Percentiles rank a stretch among this genome's conserved stretches.
Evolutionary conservation across 179 eudicot genomes (phyloP).

Genomic region (Vitellaria paradoxa): DNA sequence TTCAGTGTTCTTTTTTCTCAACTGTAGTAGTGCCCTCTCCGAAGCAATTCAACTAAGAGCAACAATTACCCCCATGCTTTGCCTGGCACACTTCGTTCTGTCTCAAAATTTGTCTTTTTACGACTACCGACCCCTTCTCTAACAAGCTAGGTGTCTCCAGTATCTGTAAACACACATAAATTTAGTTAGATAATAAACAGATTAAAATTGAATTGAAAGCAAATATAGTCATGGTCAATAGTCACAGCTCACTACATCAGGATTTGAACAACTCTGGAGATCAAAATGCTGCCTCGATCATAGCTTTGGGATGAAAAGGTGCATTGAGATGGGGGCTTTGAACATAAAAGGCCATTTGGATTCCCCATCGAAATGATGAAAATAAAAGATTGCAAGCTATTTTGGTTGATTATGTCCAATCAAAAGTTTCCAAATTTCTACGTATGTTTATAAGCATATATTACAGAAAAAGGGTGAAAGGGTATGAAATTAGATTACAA

Average conservation of each 20-base stretch:
- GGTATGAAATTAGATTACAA: no score
- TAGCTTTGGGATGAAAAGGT: neutral
- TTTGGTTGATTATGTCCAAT: no score
- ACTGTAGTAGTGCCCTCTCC: neutral
- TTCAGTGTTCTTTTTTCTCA: neutral
- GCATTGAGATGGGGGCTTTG: neutral
- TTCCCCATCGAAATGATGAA: no score
- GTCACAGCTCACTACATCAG: neutral
- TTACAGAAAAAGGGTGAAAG: no score
- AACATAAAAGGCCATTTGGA: no score
- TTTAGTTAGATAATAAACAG: neutral
- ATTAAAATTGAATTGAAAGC: neutral
- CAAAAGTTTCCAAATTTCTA: no score
- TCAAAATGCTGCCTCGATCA: neutral
- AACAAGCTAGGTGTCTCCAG: conserved; percentile 77
- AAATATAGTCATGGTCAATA: neutral
- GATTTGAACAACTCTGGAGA: neutral
- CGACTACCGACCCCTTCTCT: conserved; percentile 70
- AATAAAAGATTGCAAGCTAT: no score
- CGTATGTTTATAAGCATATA: no score
- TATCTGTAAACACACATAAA: conserved; percentile 40
- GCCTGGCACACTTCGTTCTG: conserved; percentile 35
- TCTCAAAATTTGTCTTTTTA: conserved; percentile 64
- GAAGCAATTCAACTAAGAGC: conserved; percentile 19
- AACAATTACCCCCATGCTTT: conserved; percentile 22